phyloP scores from a whole-genome alignment of 306 rosid species.

The Castanopsis chinensis region DNA sequence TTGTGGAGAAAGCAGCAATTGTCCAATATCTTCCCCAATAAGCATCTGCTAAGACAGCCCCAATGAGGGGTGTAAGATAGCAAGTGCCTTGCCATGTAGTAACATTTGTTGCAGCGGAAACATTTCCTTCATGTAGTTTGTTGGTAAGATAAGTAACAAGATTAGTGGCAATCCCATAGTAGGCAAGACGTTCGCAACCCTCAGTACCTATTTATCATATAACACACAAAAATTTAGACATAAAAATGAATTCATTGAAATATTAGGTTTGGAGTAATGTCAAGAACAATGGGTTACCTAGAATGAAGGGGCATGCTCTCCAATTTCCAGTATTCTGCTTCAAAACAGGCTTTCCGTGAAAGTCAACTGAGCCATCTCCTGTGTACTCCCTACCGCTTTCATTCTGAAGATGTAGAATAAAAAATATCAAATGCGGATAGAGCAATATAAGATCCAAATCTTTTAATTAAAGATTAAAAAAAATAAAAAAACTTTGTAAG shows the following conservation, averaged over 20 bases:
- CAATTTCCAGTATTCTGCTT: slow-evolving; percentile 55
- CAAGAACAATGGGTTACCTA: slow-evolving; percentile 37
- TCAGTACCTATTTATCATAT: slow-evolving; percentile 65
- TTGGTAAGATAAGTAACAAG: slow-evolving; percentile 88
- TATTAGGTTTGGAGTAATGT: background rate
- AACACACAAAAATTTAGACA: background rate
- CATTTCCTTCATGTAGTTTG: slow-evolving; percentile 89
- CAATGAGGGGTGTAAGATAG: slow-evolving; percentile 94
- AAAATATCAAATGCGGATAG: background rate
- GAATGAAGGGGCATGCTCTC: slow-evolving; percentile 62
- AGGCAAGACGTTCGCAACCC: slow-evolving; percentile 93
- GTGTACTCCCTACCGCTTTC: slow-evolving; percentile 36
- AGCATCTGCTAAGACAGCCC: slow-evolving; percentile 94
- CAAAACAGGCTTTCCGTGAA: slow-evolving; percentile 41
- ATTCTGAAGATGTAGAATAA: slow-evolving; percentile 18
- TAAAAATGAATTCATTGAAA: background rate
- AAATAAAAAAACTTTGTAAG: background rate
- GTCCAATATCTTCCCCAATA: slow-evolving; percentile 99
- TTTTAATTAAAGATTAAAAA: background rate
- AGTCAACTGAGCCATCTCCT: slow-evolving; percentile 56
- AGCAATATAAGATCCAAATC: background rate
- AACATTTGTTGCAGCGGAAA: slow-evolving; percentile 84
- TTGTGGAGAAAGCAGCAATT: slow-evolving; percentile 71
- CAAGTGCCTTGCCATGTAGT: slow-evolving; percentile 99
- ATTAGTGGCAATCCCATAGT: slow-evolving; percentile 88